These are phyloP conservation scores for Quercus agrifolia DNA, from an alignment of 306 rosid species.

Conservation along the genomic window DNA sequence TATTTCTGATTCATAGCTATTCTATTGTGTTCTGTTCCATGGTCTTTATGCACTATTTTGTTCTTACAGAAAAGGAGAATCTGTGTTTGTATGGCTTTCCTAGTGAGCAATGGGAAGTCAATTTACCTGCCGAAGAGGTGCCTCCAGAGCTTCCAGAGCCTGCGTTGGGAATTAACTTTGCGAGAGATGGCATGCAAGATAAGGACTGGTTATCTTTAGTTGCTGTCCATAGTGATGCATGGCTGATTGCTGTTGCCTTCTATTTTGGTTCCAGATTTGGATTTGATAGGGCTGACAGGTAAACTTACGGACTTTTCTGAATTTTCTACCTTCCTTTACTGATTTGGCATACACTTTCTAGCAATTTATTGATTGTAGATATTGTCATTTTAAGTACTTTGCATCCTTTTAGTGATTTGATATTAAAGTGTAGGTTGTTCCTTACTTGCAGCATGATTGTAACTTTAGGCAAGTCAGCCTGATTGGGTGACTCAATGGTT, in stretches of 20 bases:
- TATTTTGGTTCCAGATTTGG: slow-evolving; percentile 95
- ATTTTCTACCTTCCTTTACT: neutral
- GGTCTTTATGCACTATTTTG: slow-evolving; percentile 12
- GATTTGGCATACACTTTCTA: neutral
- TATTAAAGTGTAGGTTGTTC: neutral
- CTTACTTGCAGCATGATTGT: neutral
- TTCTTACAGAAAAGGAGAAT: slow-evolving; percentile 85
- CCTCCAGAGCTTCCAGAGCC: slow-evolving; percentile 98
- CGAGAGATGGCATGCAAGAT: slow-evolving; percentile 93
- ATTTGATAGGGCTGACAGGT: slow-evolving; percentile 84
- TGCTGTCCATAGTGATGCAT: slow-evolving; percentile 94
- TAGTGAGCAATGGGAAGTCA: slow-evolving; percentile 95
- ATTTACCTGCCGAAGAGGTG: slow-evolving; percentile 96
- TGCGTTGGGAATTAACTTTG: slow-evolving; percentile 90
- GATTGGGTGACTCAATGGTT: neutral
- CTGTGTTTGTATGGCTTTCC: slow-evolving; percentile 83
- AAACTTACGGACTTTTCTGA: neutral
- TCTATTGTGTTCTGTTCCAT: slow-evolving; percentile 14
- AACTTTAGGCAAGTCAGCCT: neutral
- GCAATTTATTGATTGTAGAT: neutral
- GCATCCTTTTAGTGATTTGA: neutral
- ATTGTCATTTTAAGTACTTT: neutral
- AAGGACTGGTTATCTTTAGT: slow-evolving; percentile 88
- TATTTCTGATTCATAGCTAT: slow-evolving; percentile 3
- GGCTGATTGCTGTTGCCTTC: slow-evolving; percentile 90